A percentile compares a stretch with the other conserved stretches of the same genome.
These are phyloP conservation scores for Pseudogymnoascus sp. DNA, from an alignment of 2,329 filamentous ascomycete species.

Conservation along the genomic window DNA sequence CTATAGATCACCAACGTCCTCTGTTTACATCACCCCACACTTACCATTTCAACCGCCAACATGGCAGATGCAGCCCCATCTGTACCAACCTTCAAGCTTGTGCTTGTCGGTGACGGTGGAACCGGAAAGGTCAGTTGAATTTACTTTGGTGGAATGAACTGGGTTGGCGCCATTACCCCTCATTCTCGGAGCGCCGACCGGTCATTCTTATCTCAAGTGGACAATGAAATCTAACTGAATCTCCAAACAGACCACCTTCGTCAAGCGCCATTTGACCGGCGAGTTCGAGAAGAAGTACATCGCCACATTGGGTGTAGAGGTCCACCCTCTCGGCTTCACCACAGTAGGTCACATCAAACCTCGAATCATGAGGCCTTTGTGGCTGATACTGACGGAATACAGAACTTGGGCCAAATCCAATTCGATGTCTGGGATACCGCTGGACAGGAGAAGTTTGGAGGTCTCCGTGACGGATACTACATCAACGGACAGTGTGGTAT, in stretches of 20 bases:
- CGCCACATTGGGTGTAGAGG: slow-evolving; percentile 97
- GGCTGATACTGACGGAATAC: slow-evolving; percentile 20
- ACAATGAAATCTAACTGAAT: not conserved
- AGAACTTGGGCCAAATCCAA: slow-evolving; percentile 93
- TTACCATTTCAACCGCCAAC: slow-evolving; percentile 20
- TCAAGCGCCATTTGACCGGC: slow-evolving; percentile 99
- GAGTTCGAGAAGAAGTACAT: slow-evolving; percentile 99
- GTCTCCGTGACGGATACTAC: slow-evolving; percentile 99
- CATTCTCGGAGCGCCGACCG: slow-evolving; percentile 14
- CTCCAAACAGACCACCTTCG: slow-evolving; percentile 80
- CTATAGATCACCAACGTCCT: slow-evolving; percentile 8
- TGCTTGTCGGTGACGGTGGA: slow-evolving; percentile 98
- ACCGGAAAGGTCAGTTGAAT: slow-evolving; percentile 81
- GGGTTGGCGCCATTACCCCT: not conserved
- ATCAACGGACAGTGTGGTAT: slow-evolving; percentile 99
- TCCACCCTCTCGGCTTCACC: slow-evolving; percentile 95
- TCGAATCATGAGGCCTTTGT: not conserved
- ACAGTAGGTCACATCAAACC: slow-evolving; percentile 62
- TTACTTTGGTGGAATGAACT: not conserved
- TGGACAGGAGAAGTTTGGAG: slow-evolving; percentile 98
- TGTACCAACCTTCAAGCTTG: slow-evolving; percentile 94
- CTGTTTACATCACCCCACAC: slow-evolving; percentile 24
- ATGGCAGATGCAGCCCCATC: slow-evolving; percentile 56
- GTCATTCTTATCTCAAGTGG: not conserved
- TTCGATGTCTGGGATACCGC: slow-evolving; percentile 99